These are phyloP conservation scores for Ogataea pilisensis DNA, from an alignment of 805 yeast genomes.

Conservation along the genomic window DNA sequence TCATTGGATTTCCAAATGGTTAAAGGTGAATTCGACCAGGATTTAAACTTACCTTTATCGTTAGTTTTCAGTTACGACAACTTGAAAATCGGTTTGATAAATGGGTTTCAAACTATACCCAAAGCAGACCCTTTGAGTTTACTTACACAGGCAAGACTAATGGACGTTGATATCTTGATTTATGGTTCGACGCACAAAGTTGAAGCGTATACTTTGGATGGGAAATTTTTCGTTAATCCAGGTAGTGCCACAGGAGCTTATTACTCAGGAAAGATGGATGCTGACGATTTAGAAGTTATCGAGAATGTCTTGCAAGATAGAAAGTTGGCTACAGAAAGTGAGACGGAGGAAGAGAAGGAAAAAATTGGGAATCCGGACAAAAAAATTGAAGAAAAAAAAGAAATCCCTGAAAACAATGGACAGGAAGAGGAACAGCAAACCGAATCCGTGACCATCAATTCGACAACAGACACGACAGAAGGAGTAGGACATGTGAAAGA, in stretches of 20 bases:
- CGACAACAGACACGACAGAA: background rate
- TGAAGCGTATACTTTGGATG: slow-evolving; percentile 90
- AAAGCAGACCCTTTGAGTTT: slow-evolving; percentile 82
- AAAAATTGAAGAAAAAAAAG: slow-evolving; percentile 9
- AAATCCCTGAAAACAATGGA: background rate
- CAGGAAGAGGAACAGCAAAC: too few species aligned
- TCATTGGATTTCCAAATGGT: slow-evolving; percentile 74
- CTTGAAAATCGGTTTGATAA: slow-evolving; percentile 76
- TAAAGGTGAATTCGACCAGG: slow-evolving; percentile 76
- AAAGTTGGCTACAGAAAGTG: slow-evolving; percentile 9
- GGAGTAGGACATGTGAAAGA: background rate
- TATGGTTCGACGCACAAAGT: slow-evolving; percentile 94
- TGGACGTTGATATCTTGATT: slow-evolving; percentile 85
- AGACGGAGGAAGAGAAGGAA: slow-evolving; percentile 3
- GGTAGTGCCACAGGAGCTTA: slow-evolving; percentile 96
- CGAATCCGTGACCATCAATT: slow-evolving; percentile 3
- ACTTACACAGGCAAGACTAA: slow-evolving; percentile 76
- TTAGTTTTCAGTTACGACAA: slow-evolving; percentile 64
- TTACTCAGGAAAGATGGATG: slow-evolving; percentile 57
- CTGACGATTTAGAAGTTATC: slow-evolving; percentile 43
- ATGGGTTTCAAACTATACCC: slow-evolving; percentile 83
- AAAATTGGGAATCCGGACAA: slow-evolving; percentile 6
- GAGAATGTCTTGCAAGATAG: slow-evolving; percentile 28
- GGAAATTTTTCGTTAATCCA: slow-evolving; percentile 91
- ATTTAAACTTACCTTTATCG: slow-evolving; percentile 51